Percentiles rank a stretch among this genome's conserved stretches.
phyloP scores from a whole-genome alignment of 768 basidiomycete genomes.

The Tricholoma sp. region DNA sequence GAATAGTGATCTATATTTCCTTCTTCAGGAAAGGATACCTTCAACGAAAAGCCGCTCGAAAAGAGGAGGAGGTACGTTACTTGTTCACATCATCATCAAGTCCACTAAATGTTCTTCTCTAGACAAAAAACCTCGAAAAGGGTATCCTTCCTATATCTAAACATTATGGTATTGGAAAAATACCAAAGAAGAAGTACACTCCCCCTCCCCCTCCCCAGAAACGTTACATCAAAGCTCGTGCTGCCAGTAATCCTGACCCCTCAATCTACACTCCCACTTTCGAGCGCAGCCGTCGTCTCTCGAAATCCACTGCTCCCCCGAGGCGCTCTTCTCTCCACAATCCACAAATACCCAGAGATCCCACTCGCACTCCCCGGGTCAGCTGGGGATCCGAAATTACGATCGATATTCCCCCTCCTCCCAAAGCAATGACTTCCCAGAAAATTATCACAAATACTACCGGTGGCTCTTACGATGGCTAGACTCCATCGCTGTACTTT shows the following conservation, averaged over 20 bases:
- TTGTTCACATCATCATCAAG: neutral
- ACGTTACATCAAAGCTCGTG: neutral
- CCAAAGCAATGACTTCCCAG: neutral
- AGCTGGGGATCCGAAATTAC: neutral
- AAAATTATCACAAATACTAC: neutral
- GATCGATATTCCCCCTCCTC: neutral
- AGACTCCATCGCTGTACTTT: neutral
- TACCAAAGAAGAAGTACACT: neutral
- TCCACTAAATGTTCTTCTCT: neutral
- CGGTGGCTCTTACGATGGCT: neutral
- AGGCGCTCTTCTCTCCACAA: neutral
- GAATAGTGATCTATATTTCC: neutral
- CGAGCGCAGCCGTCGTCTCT: neutral
- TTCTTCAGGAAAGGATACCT: neutral
- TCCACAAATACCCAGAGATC: neutral
- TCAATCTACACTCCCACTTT: neutral
- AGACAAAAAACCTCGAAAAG: neutral
- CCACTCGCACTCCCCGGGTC: neutral
- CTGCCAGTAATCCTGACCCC: neutral
- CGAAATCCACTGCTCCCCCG: neutral
- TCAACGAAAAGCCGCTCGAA: neutral
- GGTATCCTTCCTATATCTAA: neutral
- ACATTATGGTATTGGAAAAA: neutral
- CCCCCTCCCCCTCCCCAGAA: neutral
- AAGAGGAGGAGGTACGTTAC: neutral